A percentile compares a stretch with the other conserved stretches of the same genome.
These are phyloP conservation scores for Kodamaea sp. DNA, from an alignment of 1,139 yeast genomes.

Conservation along the genomic window DNA sequence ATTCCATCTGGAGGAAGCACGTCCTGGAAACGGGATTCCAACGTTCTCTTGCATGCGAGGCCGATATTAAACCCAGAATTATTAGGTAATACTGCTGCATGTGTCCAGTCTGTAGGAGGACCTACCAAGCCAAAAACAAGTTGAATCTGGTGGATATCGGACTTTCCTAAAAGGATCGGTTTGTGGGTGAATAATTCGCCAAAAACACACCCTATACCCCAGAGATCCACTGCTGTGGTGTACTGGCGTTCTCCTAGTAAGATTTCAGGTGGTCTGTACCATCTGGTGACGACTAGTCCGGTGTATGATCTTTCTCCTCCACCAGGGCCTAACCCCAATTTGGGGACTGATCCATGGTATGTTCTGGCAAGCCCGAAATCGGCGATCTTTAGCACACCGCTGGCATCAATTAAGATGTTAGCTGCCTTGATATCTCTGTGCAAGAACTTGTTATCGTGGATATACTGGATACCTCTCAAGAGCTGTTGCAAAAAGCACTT, in stretches of 20 bases:
- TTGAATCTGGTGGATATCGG: slow-evolving; percentile 91
- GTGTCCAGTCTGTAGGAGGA: slow-evolving; percentile 74
- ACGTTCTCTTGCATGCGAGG: slow-evolving; percentile 51
- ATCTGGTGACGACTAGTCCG: slow-evolving; percentile 89
- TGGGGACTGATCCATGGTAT: slow-evolving; percentile 72
- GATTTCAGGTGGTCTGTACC: slow-evolving; percentile 97
- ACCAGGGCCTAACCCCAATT: slow-evolving; percentile 56
- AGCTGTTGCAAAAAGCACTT: slow-evolving; percentile 84
- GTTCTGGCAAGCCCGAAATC: slow-evolving; percentile 89
- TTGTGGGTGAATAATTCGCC: slow-evolving; percentile 82
- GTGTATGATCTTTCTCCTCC: slow-evolving; percentile 84
- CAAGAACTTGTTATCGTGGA: slow-evolving; percentile 69
- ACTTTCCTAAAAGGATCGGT: slow-evolving; percentile 83
- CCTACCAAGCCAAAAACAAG: slow-evolving; percentile 81
- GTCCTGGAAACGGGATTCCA: slow-evolving; percentile 47
- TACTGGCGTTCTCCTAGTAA: slow-evolving; percentile 81
- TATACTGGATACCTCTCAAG: slow-evolving; percentile 74
- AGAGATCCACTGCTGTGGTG: slow-evolving; percentile 92
- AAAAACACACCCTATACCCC: slow-evolving; percentile 98
- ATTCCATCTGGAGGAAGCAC: slow-evolving; percentile 36
- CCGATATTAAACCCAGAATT: slow-evolving; percentile 45
- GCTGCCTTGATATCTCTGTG: slow-evolving; percentile 97
- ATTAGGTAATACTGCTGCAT: slow-evolving; percentile 65
- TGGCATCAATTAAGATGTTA: slow-evolving; percentile 74
- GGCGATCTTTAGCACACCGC: slow-evolving; percentile 78